Conservation (phyloP, 305 asterid species). For the Ilex paraguariensis region DNA sequence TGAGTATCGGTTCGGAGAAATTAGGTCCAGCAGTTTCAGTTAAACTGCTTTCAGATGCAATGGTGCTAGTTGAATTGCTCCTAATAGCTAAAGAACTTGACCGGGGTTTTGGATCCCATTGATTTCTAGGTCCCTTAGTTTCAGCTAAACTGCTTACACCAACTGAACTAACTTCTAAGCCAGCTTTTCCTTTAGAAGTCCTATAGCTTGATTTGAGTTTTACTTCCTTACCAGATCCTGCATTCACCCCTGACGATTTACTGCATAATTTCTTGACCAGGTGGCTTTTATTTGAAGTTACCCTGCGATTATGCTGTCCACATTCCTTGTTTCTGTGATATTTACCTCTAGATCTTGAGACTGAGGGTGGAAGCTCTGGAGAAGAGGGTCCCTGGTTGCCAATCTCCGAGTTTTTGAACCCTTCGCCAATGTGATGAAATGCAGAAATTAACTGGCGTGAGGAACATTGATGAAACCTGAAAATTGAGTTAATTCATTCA, state of each 20-base stretch:
- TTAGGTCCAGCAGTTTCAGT: too few relatives aligned
- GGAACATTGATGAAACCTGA: conserved; percentile 43
- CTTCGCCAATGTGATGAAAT: conserved; percentile 13
- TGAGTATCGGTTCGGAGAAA: too few relatives aligned
- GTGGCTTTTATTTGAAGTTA: conserved; percentile 17
- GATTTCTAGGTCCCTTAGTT: conserved; percentile 5
- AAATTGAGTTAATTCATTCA: conserved; percentile 15
- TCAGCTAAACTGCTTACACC: conserved; percentile 18
- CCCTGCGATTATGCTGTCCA: conserved; percentile 14
- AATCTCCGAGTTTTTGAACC: conserved; percentile 12
- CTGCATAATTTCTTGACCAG: conserved; percentile 15
- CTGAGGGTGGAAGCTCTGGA: conserved; percentile 39
- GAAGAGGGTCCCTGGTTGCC: conserved; percentile 24
- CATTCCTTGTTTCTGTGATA: conserved; percentile 21
- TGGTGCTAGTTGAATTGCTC: background rate
- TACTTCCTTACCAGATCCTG: conserved; percentile 11
- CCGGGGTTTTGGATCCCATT: background rate
- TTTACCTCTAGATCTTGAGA: conserved; percentile 42
- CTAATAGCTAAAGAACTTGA: conserved; percentile 10
- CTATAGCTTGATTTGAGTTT: conserved; percentile 6
- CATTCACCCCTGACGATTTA: conserved; percentile 10
- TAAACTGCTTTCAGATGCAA: conserved; percentile 8
- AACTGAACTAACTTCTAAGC: conserved; percentile 10
- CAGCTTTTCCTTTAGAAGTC: conserved; percentile 7
- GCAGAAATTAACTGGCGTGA: conserved; percentile 25